Evolutionary conservation across 139 green algal genomes (phyloP), one percentile per base, ranked within the genome.

Genomic region (Haematococcus lacustris): DNA sequence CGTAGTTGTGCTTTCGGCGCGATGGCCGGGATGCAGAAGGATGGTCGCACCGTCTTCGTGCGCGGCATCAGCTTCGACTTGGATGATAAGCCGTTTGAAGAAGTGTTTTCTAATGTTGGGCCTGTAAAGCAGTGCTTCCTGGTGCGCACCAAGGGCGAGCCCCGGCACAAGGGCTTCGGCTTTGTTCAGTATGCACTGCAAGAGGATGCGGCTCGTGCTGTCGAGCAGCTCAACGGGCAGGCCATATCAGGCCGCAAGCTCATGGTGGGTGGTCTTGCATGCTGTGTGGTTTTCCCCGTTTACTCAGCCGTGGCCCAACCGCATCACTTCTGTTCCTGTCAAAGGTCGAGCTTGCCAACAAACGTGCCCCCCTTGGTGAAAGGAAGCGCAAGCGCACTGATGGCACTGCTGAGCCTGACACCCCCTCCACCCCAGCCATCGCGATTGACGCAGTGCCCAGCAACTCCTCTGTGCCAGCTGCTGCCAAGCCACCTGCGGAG

Each of bases 81-180:
- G 0, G 78, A 77, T 32, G 78, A 93, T 2, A 72, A 80, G 6
- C 71, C 86, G 32, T 53, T 97, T 17, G 83, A 93, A 50, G 81
- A 86, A 38, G 72, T 71, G 3, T 97, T 97, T 66, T 82, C 70
- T 3, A 85, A 91, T 1, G 63, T 97, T 0, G 92, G 92, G 0
- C 92, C 92, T 2, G 83, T 97, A 7, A 84, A 88, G 33, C 81
- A 87, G 23, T 89, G 84, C 61, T 97, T 97, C 66, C 71, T 96
- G 2, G 83, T 97, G 17, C 81, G 81, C 9, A 75, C 73, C 37
- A 88, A 89, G 74, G 83, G 78, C 2, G 61, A 65, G 32, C 65
- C 71, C 28, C 79, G 73, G 25, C 88, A 94, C 71, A 83, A 81
- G 43, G 93, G 93, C 33, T 94, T 88, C 65, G 92, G 90, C 32